Evolutionary conservation across 148 eudicot genomes (phyloP).

Genomic region (Chenopodium berlandieri): DNA sequence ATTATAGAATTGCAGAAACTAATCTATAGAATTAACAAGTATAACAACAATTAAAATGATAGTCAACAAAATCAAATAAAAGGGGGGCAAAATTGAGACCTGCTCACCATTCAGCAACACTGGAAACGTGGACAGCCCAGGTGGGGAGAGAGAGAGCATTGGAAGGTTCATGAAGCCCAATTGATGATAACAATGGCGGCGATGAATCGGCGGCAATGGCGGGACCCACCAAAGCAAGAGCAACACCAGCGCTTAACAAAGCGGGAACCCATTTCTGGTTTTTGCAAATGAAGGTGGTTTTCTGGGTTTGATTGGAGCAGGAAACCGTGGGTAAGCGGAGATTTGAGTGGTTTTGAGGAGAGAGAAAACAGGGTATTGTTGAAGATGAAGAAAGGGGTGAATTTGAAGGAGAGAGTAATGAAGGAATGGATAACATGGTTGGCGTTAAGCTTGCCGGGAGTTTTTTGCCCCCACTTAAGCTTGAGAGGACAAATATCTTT

Average conservation of each 20-base stretch:
- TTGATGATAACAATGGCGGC: slow-evolving; percentile 39
- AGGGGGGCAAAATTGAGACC: background rate
- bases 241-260: slow-evolving; percentile 54
- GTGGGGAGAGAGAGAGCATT: slow-evolving; percentile 96
- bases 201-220: slow-evolving; percentile 44
- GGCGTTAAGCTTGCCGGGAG: background rate
- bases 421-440: slow-evolving; percentile 14
- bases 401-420: background rate
- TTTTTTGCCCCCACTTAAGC: background rate
- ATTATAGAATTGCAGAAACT: background rate
- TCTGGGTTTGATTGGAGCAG: slow-evolving; percentile 13
- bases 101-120: slow-evolving; percentile 84
- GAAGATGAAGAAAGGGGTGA: background rate
- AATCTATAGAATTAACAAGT: background rate
- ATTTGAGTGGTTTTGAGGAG: slow-evolving; percentile 1
- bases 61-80: background rate
- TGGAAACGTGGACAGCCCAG: slow-evolving; percentile 92
- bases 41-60: background rate
- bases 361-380: slow-evolving; percentile 13
- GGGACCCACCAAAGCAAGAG: slow-evolving; percentile 51
- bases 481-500: background rate
- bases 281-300: slow-evolving; percentile 20
- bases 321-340: slow-evolving; percentile 19
- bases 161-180: slow-evolving; percentile 62
- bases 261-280: slow-evolving; percentile 34